Percentiles rank a stretch among this genome's conserved stretches.
phyloP scores from a whole-genome alignment of 2,329 filamentous ascomycete species.

The Rhexocercosporidium sp. region DNA sequence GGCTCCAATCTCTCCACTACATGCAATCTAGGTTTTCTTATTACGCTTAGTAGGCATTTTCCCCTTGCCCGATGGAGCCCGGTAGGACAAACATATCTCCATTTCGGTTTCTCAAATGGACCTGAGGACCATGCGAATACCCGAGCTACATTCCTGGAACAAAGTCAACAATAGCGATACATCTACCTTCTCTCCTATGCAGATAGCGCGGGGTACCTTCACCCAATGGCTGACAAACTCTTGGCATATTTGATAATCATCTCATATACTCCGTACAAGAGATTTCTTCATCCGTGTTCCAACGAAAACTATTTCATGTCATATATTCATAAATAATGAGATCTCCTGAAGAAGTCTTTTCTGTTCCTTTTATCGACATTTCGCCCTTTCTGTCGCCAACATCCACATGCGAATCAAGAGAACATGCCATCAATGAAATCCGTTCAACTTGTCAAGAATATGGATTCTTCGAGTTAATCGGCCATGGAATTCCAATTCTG shows the following conservation, averaged over 20 bases:
- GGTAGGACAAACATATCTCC: background rate
- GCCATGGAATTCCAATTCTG: conserved; percentile 48
- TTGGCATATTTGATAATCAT: background rate
- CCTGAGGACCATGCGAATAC: no score
- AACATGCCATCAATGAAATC: conserved; percentile 43
- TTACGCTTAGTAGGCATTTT: background rate
- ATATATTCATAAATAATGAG: background rate
- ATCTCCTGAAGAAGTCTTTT: no score
- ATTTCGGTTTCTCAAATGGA: background rate
- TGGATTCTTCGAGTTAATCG: conserved; percentile 58
- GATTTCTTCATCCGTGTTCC: background rate
- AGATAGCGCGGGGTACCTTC: background rate
- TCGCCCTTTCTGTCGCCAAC: conserved; percentile 11
- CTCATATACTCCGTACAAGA: background rate
- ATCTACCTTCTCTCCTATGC: background rate
- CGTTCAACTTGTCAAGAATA: conserved; percentile 50
- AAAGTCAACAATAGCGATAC: no score
- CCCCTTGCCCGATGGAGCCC: background rate
- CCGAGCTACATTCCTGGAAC: no score
- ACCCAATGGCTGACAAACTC: background rate
- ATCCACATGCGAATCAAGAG: background rate
- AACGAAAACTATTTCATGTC: background rate
- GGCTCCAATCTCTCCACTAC: background rate
- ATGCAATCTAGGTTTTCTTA: background rate
- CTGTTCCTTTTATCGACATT: conserved; percentile 24